Evolutionary conservation across 2,329 filamentous ascomycete genomes (phyloP).

Genomic region (Calonectria pteridis): DNA sequence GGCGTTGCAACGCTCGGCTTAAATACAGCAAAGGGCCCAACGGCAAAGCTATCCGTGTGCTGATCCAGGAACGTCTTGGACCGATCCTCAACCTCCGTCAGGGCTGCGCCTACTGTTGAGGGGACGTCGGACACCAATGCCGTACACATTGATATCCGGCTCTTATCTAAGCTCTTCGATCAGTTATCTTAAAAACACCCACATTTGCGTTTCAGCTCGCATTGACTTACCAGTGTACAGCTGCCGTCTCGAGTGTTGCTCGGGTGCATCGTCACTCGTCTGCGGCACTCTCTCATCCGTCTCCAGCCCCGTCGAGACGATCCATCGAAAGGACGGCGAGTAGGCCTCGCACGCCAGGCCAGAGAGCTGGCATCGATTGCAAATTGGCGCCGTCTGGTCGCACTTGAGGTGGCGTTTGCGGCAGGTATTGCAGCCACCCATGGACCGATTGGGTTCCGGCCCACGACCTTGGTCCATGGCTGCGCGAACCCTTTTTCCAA

Average conservation of each 20-base stretch:
- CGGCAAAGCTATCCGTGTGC: not conserved
- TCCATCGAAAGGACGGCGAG: slow-evolving; percentile 34
- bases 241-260: slow-evolving; percentile 36
- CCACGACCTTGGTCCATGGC: slow-evolving; percentile 1
- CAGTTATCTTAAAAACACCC: not conserved
- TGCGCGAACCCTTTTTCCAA: not conserved
- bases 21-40: slow-evolving; percentile 37
- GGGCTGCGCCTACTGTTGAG: slow-evolving; percentile 32
- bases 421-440: slow-evolving; percentile 40
- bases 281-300: slow-evolving; percentile 29
- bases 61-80: slow-evolving; percentile 26
- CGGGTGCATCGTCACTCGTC: slow-evolving; percentile 18
- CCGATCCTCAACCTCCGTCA: slow-evolving; percentile 35
- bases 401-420: slow-evolving; percentile 41
- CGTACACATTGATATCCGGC: slow-evolving; percentile 32
- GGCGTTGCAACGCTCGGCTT: slow-evolving; percentile 12
- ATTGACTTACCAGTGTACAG: slow-evolving; percentile 32
- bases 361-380: slow-evolving; percentile 33
- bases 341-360: slow-evolving; percentile 37
- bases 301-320: slow-evolving; percentile 34
- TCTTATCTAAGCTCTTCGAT: not conserved
- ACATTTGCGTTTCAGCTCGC: not conserved
- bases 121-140: slow-evolving; percentile 26
- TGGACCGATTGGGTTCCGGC: slow-evolving; percentile 2
- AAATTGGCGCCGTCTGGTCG: slow-evolving; percentile 32